Evolutionary conservation across 2,329 filamentous ascomycete genomes (phyloP), one percentile per base, ranked within the genome.

Genomic region (Aspergillus oerlinghausenensis): DNA sequence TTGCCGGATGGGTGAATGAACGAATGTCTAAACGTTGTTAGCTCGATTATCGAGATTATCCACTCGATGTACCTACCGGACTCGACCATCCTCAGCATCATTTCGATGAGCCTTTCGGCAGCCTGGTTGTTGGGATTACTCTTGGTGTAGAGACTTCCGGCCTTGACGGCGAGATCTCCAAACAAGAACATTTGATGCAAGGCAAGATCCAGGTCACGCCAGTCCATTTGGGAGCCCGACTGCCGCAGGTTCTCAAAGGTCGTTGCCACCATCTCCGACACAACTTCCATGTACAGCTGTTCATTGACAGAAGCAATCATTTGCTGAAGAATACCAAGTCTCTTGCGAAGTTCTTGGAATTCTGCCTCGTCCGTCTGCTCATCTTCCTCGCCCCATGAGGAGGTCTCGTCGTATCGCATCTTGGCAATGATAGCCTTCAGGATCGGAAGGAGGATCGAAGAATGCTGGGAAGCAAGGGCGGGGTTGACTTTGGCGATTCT

Each of bases 381-480:
- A 65, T 96, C 92, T 70, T 97, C 92, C 56, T 92, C 87, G 40
- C 92, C 93, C 93, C 93, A 97, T 21, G 84, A 88, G 1, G 90
- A 89, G 5, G 93, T 97, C 70, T 97, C 93, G 67, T 99, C 94
- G 69, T 96, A 97, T 70, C 93, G 88, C 92, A 97, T 97, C 78
- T 99, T 99, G 55, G 85, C 82, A 58, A 99, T 89, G 66, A 97
- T 93, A 54, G 92, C 91, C 71, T 96, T 90, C 56, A 99, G 79
- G 52, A 97, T 92, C 4, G 91, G 89, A 26, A 89, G 85, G 11
- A 99, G 81, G 83, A 96, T 94, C 52, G 84, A 82, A n/a, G 85
- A 81, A 72, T 96, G 94, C 55, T 89, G 84, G 50, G 82, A 77
- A 19, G 89, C 86, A n/a, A 95, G 80, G 21, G 85, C 80, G 11